A percentile compares a stretch with the other conserved stretches of the same genome.
Conservation (phyloP, 495 filamentous ascomycete genomes). For the Pyrenula aspistea region DNA sequence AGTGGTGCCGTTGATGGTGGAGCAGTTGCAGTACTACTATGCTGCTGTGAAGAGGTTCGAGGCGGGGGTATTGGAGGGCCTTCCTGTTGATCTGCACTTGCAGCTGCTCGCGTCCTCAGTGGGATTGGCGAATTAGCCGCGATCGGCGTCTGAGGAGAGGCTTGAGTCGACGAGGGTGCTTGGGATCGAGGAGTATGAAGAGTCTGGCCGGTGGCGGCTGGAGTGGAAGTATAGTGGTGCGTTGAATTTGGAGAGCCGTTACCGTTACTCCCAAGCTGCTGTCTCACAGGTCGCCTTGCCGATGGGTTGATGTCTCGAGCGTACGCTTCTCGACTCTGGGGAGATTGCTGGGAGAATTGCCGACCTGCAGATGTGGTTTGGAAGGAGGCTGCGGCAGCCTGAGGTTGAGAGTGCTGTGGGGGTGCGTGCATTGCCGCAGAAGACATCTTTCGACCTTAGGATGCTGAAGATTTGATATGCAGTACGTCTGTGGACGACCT, state of each 20-base stretch:
- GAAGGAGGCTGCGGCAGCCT: conserved; percentile 31
- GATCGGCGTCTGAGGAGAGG: conserved; percentile 18
- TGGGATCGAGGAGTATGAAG: conserved; percentile 17
- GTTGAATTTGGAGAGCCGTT: conserved; percentile 28
- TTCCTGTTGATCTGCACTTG: conserved; percentile 18
- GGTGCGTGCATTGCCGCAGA: conserved; percentile 44
- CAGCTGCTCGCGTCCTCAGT: conserved; percentile 23
- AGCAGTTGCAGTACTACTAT: conserved; percentile 25
- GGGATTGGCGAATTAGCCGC: conserved; percentile 19
- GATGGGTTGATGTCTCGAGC: conserved; percentile 24
- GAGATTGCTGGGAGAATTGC: conserved; percentile 25
- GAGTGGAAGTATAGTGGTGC: conserved; percentile 25
- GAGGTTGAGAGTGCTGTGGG: conserved; percentile 35
- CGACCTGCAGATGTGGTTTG: conserved; percentile 31
- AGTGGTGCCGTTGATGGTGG: conserved; percentile 13
- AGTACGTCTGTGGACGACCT: not conserved
- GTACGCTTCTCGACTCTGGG: conserved; percentile 17
- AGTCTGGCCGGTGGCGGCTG: not conserved
- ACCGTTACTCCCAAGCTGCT: conserved; percentile 10
- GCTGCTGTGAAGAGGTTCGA: conserved; percentile 49
- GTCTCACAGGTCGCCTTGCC: conserved; percentile 35
- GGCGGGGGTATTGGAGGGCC: conserved; percentile 41
- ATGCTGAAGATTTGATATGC: not conserved
- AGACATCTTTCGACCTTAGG: conserved; percentile 27
- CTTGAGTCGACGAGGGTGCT: conserved; percentile 25